These are phyloP conservation scores for Cicer cuneatum DNA, from an alignment of 306 rosid species.

Conservation along the genomic window DNA sequence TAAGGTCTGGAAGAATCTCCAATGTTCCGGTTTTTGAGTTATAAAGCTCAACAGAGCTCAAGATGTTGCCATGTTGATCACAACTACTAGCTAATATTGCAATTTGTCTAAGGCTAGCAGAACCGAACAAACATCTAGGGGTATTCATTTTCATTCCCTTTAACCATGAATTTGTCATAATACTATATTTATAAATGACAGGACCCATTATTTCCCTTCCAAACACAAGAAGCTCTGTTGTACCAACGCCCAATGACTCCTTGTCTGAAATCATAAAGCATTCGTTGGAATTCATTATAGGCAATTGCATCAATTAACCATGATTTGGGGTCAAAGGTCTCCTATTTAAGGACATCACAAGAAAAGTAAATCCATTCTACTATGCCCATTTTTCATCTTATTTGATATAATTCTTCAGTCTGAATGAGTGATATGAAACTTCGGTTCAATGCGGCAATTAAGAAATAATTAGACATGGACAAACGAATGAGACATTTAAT, in stretches of 20 bases:
- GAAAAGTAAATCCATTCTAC: conserved; percentile 88
- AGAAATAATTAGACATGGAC: conserved; percentile 77
- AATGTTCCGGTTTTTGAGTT: conserved; percentile 66
- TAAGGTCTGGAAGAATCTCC: conserved; percentile 73
- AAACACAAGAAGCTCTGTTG: conserved; percentile 78
- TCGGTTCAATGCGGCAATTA: conserved; percentile 58
- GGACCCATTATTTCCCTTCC: conserved; percentile 64
- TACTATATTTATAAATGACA: conserved; percentile 62
- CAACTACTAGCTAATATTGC: conserved; percentile 87
- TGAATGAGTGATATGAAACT: conserved; percentile 63
- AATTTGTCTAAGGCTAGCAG: conserved; percentile 69
- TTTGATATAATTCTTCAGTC: conserved; percentile 63
- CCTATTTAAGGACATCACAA: conserved; percentile 67
- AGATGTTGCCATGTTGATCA: conserved; percentile 55
- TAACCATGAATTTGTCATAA: conserved; percentile 73
- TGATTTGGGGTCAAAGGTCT: conserved; percentile 68
- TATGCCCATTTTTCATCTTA: conserved; percentile 62
- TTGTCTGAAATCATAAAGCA: conserved; percentile 74
- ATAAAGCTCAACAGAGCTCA: conserved; percentile 73
- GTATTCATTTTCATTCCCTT: conserved; percentile 56
- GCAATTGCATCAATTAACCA: conserved; percentile 65
- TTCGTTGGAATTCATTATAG: conserved; percentile 57
- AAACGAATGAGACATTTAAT: conserved; percentile 59
- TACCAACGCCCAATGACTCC: conserved; percentile 89
- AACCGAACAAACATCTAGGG: conserved; percentile 78